A percentile compares a stretch with the other conserved stretches of the same genome.
Conservation (phyloP, 345 rosid species). For the Raphanus sativus region DNA sequence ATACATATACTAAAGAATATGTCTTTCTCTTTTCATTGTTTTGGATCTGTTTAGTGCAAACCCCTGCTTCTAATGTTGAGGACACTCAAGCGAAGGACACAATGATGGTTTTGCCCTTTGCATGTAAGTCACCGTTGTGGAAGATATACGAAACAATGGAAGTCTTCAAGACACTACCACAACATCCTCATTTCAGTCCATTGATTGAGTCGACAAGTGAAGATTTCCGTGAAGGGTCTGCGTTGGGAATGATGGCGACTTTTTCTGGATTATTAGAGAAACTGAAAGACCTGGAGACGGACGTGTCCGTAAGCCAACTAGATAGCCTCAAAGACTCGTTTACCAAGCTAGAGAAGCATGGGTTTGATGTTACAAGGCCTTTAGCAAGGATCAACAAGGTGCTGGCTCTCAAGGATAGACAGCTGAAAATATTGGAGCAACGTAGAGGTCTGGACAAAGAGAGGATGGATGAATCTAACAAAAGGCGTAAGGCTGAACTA, state of each 20-base stretch:
- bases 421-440: conserved; percentile 28
- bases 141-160: background rate
- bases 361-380: conserved; percentile 49
- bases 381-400: conserved; percentile 44
- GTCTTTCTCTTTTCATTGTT: background rate
- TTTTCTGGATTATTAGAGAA: conserved; percentile 54
- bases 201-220: background rate
- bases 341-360: conserved; percentile 51
- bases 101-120: background rate
- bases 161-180: background rate
- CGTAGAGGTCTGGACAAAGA: conserved; percentile 32
- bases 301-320: conserved; percentile 39
- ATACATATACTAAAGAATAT: background rate
- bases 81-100: background rate
- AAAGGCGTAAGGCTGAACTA: conserved; percentile 28
- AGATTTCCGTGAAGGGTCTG: conserved; percentile 11
- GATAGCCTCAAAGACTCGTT: conserved; percentile 52
- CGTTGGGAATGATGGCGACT: conserved; percentile 52
- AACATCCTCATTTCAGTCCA: background rate
- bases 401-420: conserved; percentile 42
- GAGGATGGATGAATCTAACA: background rate
- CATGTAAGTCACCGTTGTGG: background rate
- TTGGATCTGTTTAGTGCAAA: background rate
- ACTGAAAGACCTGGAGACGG: conserved; percentile 38
- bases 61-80: background rate